A percentile compares a stretch with the other conserved stretches of the same genome.
Evolutionary conservation across 139 green algal species (phyloP).

Genomic region (Microglena sp.): DNA sequence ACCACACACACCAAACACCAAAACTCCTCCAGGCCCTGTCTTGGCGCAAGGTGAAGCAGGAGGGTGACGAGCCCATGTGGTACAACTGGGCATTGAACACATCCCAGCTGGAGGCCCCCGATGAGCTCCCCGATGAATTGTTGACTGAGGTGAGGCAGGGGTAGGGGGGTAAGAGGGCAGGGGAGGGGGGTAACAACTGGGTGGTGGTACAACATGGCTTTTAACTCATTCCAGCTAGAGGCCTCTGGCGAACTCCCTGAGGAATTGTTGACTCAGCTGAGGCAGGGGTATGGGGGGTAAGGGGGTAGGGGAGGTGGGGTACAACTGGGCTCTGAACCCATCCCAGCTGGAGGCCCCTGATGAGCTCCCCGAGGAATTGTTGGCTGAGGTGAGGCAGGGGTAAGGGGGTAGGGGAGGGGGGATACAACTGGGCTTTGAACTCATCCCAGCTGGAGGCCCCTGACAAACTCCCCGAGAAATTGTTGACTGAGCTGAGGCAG

Average conservation of each 20-base stretch:
- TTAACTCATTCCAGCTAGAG: no score
- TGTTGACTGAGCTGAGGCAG: slow-evolving; percentile 15
- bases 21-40: slow-evolving; percentile 2
- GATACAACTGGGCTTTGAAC: slow-evolving; percentile 18
- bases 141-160: slow-evolving; percentile 13
- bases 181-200: no score
- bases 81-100: slow-evolving; percentile 17
- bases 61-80: slow-evolving; percentile 11
- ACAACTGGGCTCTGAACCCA: slow-evolving; percentile 2
- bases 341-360: slow-evolving; percentile 7
- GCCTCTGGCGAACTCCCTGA: no score
- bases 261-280: no score
- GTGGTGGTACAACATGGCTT: no score
- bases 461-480: slow-evolving; percentile 5
- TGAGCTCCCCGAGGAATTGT: slow-evolving; percentile 8
- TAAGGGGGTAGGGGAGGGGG: no score
- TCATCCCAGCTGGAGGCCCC: slow-evolving; percentile 4
- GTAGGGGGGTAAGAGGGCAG: no score
- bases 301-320: no score
- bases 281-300: no score
- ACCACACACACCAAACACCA: no score
- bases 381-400: no score
- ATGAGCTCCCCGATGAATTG: slow-evolving; percentile 9
- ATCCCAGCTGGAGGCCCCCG: slow-evolving; percentile 6
- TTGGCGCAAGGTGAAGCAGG: slow-evolving; percentile 8